These are phyloP conservation scores for Venturia carpophila DNA, from an alignment of 2,329 filamentous ascomycete species.

Conservation along the genomic window DNA sequence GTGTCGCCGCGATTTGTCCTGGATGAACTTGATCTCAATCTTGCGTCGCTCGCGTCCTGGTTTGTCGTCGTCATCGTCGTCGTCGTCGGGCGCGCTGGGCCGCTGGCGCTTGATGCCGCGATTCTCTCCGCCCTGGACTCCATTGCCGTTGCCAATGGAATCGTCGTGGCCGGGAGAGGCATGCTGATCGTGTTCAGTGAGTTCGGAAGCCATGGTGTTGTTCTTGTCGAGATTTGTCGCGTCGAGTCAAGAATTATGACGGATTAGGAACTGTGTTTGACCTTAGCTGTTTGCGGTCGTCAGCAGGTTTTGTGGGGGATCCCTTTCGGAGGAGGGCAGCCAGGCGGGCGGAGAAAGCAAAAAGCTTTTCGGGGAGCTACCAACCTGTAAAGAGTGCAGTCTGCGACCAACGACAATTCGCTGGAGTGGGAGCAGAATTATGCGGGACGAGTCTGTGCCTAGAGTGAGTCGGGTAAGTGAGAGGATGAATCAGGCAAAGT, in stretches of 20 bases:
- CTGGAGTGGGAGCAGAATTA: conserved; percentile 7
- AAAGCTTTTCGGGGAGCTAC: conserved; percentile 4
- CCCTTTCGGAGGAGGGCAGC: conserved; percentile 23
- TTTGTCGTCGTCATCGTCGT: conserved; percentile 97
- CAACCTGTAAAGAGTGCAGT: conserved; percentile 13
- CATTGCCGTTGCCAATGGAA: conserved; percentile 57
- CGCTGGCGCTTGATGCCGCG: conserved; percentile 88
- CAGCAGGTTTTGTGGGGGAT: conserved; percentile 28
- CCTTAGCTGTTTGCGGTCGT: conserved; percentile 34
- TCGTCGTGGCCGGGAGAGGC: conserved; percentile 44
- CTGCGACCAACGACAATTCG: conserved; percentile 6
- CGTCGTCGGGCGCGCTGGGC: conserved; percentile 72
- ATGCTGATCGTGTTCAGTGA: conserved; percentile 45
- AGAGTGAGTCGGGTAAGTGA: conserved; percentile 9
- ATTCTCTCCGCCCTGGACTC: conserved; percentile 54
- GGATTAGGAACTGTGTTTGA: conserved; percentile 30
- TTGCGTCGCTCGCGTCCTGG: conserved; percentile 95
- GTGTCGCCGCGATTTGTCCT: conserved; percentile 97
- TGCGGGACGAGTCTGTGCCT: conserved; percentile 14
- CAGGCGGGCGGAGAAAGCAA: conserved; percentile 11
- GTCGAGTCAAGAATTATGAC: conserved; percentile 26
- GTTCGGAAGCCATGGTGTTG: conserved; percentile 37
- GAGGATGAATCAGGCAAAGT: conserved; percentile 12
- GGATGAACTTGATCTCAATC: conserved; percentile 99
- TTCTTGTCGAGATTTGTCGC: conserved; percentile 18